Base-by-base conservation (phyloP, 1,284 basidiomycete species). In the Boletus albobrunnescens region DNA sequence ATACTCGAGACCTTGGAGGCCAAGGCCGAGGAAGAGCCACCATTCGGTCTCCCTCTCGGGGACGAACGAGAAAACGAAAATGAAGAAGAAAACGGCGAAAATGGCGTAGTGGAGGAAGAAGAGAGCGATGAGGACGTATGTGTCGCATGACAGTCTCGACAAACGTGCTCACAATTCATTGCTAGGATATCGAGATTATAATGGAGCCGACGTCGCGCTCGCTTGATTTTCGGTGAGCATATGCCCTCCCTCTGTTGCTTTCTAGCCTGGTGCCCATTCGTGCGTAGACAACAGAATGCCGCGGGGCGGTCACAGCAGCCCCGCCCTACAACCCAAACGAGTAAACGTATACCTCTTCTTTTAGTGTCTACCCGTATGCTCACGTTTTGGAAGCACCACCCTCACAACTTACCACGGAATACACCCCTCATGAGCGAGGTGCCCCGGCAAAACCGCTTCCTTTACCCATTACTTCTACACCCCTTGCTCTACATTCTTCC, bases 381-480 rank as follows among this genome's bases (percentile, higher is more conserved):
- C 31, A 65, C 30, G 6, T 33, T 41, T 44, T n/a, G 31, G 11
- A 46, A 68, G 57, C 52, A 6, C 58, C 58, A 69, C 71, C 71
- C 22, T 81, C 83, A 1, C 78, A 86, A 49, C 73, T 93, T 45
- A 91, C 91, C 16, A 94, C 92, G 9, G 93, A 95, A 69, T 94
- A 95, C 67, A 92, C 86, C 0, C 90, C 89, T 8, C 81, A 85
- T n/a, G 79, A 88, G 50, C 76, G 91, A 36, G 84, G 82, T 8
- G 44, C 70, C 47, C 46, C 69, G 45, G 57, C 62, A 35, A 62
- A 55, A 47, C 39, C 52, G 22, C 45, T 23, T 14, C 44, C 49
- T 42, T 53, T 58, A 43, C 46, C 67, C 27, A 50, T 59, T 9
- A 50, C 63, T 30, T 52, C 64, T n/a, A 42, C 23, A 24, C 44